Evolutionary conservation across 2,329 filamentous ascomycete species (phyloP).

Genomic region (Cryphonectria radicalis): DNA sequence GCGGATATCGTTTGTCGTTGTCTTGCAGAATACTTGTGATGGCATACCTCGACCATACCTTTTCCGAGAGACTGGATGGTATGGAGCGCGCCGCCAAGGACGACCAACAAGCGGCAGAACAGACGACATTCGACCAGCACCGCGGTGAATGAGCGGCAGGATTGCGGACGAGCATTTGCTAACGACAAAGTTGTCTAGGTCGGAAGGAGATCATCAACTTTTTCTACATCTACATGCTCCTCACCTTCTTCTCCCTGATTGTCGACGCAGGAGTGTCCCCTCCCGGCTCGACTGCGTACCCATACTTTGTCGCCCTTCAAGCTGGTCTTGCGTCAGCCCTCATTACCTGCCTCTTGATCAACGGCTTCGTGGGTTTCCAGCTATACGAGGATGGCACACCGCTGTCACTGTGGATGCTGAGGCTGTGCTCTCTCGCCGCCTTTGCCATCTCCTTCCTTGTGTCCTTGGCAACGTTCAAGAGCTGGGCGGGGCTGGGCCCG

Average conservation of each 20-base stretch:
- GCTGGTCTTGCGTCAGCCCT: conserved; percentile 83
- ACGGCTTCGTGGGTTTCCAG: conserved; percentile 98
- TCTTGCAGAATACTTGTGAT: neutral
- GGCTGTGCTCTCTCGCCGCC: conserved; percentile 76
- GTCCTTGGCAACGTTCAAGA: conserved; percentile 89
- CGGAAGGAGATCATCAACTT: conserved; percentile 79
- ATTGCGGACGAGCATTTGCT: conserved; percentile 8
- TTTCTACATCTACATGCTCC: conserved; percentile 94
- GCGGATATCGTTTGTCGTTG: neutral
- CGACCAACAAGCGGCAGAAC: neutral
- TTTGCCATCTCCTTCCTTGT: conserved; percentile 88
- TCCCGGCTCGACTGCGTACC: conserved; percentile 77
- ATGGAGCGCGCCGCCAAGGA: too few species aligned
- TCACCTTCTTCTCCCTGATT: conserved; percentile 86
- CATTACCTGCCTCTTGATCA: conserved; percentile 88
- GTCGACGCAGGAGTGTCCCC: conserved; percentile 93
- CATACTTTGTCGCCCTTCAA: conserved; percentile 90
- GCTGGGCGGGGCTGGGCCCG: conserved; percentile 83
- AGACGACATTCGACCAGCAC: neutral
- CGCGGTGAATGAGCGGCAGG: neutral
- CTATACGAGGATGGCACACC: conserved; percentile 96
- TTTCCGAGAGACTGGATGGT: neutral
- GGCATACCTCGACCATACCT: neutral
- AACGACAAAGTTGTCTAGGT: conserved; percentile 43
- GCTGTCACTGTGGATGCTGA: conserved; percentile 90